Percentiles rank a stretch among this genome's conserved stretches.
These are phyloP conservation scores for Parascedosporium putredinis DNA, from an alignment of 2,329 filamentous ascomycete species.

Conservation along the genomic window DNA sequence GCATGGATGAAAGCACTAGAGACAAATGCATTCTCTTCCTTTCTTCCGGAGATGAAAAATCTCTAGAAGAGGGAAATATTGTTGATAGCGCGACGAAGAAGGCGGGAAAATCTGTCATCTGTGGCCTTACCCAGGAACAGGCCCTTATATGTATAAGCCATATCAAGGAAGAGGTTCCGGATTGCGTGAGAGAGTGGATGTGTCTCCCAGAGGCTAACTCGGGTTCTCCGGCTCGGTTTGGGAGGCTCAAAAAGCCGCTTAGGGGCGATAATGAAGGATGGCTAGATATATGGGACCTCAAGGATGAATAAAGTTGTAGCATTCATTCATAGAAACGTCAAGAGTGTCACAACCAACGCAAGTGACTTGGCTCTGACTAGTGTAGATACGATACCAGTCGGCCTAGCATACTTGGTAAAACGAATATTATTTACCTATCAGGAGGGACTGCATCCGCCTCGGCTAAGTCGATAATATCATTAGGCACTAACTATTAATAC, in stretches of 20 bases:
- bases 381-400: too few species aligned
- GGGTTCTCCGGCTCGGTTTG: slow-evolving; percentile 50
- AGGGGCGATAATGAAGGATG: slow-evolving; percentile 47
- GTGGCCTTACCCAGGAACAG: slow-evolving; percentile 58
- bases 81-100: slow-evolving; percentile 36
- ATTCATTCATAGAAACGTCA: neutral
- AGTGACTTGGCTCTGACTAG: too few species aligned
- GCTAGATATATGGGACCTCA: slow-evolving; percentile 49
- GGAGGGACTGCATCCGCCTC: too few species aligned
- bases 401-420: too few species aligned
- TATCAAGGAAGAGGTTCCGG: slow-evolving; percentile 79
- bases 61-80: slow-evolving; percentile 23
- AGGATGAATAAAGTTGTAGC: neutral
- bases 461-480: neutral
- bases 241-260: slow-evolving; percentile 51
- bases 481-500: too few species aligned
- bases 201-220: slow-evolving; percentile 70
- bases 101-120: slow-evolving; percentile 37
- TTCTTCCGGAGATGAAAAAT: slow-evolving; percentile 47
- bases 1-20: slow-evolving; percentile 71
- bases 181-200: slow-evolving; percentile 73
- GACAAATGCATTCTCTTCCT: slow-evolving; percentile 83
- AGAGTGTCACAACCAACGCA: too few species aligned
- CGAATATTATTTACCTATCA: too few species aligned
- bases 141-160: slow-evolving; percentile 90